phyloP scores from a whole-genome alignment of 805 yeast genomes.

The Spathaspora arborariae region DNA sequence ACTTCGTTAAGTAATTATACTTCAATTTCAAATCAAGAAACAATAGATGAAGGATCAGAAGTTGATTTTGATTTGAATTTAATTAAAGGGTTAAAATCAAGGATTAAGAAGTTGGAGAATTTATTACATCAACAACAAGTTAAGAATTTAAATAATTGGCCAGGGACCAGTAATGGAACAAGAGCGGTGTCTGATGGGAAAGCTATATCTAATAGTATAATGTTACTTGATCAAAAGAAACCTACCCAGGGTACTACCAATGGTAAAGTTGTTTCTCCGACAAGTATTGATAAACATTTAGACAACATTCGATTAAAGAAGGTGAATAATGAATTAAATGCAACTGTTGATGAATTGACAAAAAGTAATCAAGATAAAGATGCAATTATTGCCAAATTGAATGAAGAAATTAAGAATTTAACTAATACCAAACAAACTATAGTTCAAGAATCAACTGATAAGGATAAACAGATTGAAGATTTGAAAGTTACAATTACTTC shows the following conservation, averaged over 20 bases:
- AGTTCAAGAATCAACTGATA: conserved; percentile 8
- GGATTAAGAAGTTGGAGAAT: conserved; percentile 76
- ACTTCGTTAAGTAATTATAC: conserved; percentile 28
- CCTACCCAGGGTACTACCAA: conserved; percentile 21
- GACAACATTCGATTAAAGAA: conserved; percentile 37
- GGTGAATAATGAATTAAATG: conserved; percentile 21
- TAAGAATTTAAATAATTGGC: conserved; percentile 48
- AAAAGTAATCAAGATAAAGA: conserved; percentile 8
- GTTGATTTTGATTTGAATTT: conserved; percentile 35
- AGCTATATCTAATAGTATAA: conserved; percentile 10
- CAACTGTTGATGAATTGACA: conserved; percentile 8
- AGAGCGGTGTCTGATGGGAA: background rate
- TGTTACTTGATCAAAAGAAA: conserved; percentile 14
- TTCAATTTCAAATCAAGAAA: conserved; percentile 18
- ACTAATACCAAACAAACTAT: background rate
- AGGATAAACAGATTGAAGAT: conserved; percentile 13
- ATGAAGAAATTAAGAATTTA: conserved; percentile 2
- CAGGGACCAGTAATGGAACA: conserved; percentile 16
- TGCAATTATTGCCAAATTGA: conserved; percentile 1
- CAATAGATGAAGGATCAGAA: conserved; percentile 11
- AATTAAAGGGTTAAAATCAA: conserved; percentile 59
- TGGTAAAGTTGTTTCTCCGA: conserved; percentile 25
- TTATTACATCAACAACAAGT: conserved; percentile 71
- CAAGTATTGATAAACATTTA: conserved; percentile 39
- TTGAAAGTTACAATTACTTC: conserved; percentile 5